phyloP scores from a whole-genome alignment of 2,329 filamentous ascomycete species.

The Fusarium chuoi region DNA sequence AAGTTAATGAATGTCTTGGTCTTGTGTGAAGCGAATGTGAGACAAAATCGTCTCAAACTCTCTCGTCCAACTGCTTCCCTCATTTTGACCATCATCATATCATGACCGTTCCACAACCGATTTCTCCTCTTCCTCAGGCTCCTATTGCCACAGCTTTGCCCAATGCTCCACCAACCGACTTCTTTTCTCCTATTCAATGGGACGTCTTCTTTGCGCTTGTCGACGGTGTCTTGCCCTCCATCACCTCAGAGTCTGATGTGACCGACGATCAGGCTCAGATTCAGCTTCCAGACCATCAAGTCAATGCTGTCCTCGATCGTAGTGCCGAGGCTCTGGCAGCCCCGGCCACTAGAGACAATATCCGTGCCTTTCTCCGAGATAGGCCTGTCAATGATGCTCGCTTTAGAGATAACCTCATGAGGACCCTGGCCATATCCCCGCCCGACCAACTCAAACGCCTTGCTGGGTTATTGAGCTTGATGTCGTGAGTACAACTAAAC shows the following conservation, averaged over 20 bases:
- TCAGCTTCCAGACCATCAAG: constrained; percentile 60
- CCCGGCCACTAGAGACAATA: constrained; percentile 54
- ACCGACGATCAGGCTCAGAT: constrained; percentile 56
- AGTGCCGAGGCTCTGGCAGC: constrained; percentile 50
- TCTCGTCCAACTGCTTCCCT: constrained; percentile 17
- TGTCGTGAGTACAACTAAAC: constrained; percentile 57
- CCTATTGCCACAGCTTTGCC: constrained; percentile 42
- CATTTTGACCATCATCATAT: constrained; percentile 13
- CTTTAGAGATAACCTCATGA: constrained; percentile 62
- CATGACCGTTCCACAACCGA: constrained; percentile 34
- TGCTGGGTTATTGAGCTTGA: constrained; percentile 51
- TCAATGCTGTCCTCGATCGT: constrained; percentile 56
- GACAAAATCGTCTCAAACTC: constrained; percentile 24
- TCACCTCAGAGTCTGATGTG: constrained; percentile 56
- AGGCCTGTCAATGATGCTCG: constrained; percentile 61
- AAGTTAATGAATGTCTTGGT: constrained; percentile 23
- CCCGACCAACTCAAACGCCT: constrained; percentile 50
- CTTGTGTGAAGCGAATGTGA: constrained; percentile 34
- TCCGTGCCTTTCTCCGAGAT: constrained; percentile 64
- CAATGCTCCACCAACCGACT: constrained; percentile 45
- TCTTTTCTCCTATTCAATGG: constrained; percentile 64
- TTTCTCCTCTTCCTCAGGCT: constrained; percentile 6
- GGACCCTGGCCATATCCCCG: constrained; percentile 53
- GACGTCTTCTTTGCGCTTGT: constrained; percentile 63
- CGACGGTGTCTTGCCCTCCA: constrained; percentile 69